Evolutionary conservation across 2,329 filamentous ascomycete genomes (phyloP).

Genomic region (Alternaria atra): DNA sequence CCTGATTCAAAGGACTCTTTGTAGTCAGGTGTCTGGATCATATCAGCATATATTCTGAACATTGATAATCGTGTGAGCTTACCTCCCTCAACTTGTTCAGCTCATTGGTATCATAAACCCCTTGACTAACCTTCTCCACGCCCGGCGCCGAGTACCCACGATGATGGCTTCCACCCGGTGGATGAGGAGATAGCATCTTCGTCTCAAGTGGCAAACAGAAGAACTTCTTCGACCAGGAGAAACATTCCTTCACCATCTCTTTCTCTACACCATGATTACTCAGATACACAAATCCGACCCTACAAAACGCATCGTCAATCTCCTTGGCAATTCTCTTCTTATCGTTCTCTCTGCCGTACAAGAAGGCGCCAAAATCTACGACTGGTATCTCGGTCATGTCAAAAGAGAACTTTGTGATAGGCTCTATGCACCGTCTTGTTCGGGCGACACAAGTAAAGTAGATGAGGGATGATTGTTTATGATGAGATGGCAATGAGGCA

Average conservation of each 20-base stretch:
- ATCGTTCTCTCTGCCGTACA: slow-evolving; percentile 24
- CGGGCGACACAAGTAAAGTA: not conserved
- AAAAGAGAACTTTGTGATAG: too few species aligned
- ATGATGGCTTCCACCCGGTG: slow-evolving; percentile 50
- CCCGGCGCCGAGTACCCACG: slow-evolving; percentile 52
- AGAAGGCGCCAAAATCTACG: slow-evolving; percentile 40
- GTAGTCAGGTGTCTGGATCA: slow-evolving; percentile 35
- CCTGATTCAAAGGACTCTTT: slow-evolving; percentile 50
- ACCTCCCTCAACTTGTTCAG: slow-evolving; percentile 27
- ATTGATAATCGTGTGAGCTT: not conserved
- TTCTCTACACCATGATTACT: slow-evolving; percentile 50
- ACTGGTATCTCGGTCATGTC: slow-evolving; percentile 32
- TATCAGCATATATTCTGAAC: not conserved
- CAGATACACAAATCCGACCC: slow-evolving; percentile 55
- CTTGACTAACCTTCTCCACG: slow-evolving; percentile 49
- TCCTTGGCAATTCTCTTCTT: slow-evolving; percentile 35
- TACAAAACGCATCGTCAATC: slow-evolving; percentile 52
- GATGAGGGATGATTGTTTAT: not conserved
- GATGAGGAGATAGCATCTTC: slow-evolving; percentile 53
- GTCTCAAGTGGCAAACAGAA: slow-evolving; percentile 48
- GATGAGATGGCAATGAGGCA: not conserved
- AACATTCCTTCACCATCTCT: slow-evolving; percentile 40
- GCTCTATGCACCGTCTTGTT: not conserved
- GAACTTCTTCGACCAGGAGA: slow-evolving; percentile 47
- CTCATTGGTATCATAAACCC: slow-evolving; percentile 32